phyloP scores from a whole-genome alignment of 73 alveolate species.

The Tetrahymena borealis region DNA sequence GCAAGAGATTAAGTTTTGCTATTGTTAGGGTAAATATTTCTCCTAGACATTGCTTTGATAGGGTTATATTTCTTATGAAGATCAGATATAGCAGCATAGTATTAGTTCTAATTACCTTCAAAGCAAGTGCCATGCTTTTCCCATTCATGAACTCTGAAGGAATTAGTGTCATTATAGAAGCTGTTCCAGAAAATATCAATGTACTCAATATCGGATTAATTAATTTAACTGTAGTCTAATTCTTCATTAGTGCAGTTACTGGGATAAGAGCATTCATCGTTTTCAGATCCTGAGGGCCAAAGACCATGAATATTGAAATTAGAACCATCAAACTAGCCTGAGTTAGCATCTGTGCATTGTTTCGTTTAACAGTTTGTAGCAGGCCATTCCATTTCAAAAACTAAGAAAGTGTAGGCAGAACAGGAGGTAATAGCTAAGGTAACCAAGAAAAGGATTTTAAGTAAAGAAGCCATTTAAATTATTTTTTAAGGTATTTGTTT shows the following conservation, averaged over 20 bases:
- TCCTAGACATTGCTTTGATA: background rate
- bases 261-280: constrained; percentile 1
- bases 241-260: constrained; percentile 19
- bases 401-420: background rate
- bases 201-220: background rate
- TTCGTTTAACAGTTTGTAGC: constrained; percentile 16
- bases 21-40: background rate
- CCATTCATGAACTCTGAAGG: constrained; percentile 41
- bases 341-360: constrained; percentile 7
- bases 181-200: constrained; percentile 24
- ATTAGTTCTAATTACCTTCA: background rate
- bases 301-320: constrained; percentile 37
- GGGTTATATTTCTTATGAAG: background rate
- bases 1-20: background rate
- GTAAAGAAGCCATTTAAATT: background rate
- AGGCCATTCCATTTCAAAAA: constrained; percentile 41
- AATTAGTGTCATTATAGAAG: constrained; percentile 6
- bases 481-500: background rate
- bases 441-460: background rate
- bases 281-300: constrained; percentile 22
- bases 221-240: constrained; percentile 4
- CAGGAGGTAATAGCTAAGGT: background rate
- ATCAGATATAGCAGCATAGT: background rate
- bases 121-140: constrained; percentile 46
- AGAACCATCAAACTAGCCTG: constrained; percentile 13